A percentile compares a stretch with the other conserved stretches of the same genome.
Evolutionary conservation across 2,329 filamentous ascomycete species (phyloP).

Genomic region (Elsinoe arachidis): DNA sequence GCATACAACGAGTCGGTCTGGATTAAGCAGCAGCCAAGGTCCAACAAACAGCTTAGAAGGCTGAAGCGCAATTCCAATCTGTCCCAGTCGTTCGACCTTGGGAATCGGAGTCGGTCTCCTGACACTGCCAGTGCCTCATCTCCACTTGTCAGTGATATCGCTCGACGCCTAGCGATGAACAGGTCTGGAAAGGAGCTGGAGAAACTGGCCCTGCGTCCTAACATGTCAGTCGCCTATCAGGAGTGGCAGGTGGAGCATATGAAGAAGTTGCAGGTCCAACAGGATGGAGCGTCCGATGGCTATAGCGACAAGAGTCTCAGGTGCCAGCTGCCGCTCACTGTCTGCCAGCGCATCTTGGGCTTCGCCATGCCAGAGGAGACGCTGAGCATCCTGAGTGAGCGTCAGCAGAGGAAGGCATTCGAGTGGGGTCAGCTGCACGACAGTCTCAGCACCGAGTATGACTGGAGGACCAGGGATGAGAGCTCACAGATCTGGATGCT

Average conservation of each 20-base stretch:
- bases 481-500: conserved; percentile 31
- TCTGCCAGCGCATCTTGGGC: conserved; percentile 27
- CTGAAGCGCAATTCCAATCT: background rate
- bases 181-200: background rate
- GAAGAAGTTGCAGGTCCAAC: conserved; percentile 11
- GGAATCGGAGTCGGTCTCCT: background rate
- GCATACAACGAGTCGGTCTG: conserved; percentile 1
- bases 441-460: conserved; percentile 26
- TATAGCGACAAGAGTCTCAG: conserved; percentile 22
- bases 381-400: conserved; percentile 23
- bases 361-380: conserved; percentile 19
- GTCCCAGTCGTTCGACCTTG: background rate
- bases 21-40: background rate
- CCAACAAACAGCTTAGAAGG: conserved; percentile 3
- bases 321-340: conserved; percentile 24
- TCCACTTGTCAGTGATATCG: background rate
- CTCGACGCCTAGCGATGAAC: background rate
- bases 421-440: conserved; percentile 28
- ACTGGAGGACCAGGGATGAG: conserved; percentile 28
- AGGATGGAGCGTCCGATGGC: conserved; percentile 13
- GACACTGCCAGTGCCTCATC: background rate
- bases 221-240: conserved; percentile 16
- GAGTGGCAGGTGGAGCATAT: conserved; percentile 22
- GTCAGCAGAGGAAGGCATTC: conserved; percentile 27
- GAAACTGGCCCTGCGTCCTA: background rate